A percentile compares a stretch with the other conserved stretches of the same genome.
These are phyloP conservation scores for Blastocrithidia nonstop DNA, from an alignment of 208 protist genomes.

Conservation along the genomic window DNA sequence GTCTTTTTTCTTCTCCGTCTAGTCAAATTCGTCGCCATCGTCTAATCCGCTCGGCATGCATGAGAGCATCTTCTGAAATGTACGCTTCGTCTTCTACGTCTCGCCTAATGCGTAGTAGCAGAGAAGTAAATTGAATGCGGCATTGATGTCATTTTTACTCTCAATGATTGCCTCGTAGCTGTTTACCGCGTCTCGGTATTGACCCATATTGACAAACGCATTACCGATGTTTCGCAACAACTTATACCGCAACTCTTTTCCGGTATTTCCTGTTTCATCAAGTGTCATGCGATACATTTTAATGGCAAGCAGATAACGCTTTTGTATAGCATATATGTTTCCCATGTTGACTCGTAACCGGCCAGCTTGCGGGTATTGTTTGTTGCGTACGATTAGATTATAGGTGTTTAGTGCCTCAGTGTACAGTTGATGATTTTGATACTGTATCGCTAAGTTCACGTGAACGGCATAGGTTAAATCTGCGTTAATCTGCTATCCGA, in stretches of 20 bases:
- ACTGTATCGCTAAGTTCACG: constrained; percentile 94
- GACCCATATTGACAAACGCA: constrained; percentile 92
- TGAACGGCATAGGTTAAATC: constrained; percentile 93
- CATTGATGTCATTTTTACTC: constrained; percentile 70
- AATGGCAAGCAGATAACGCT: constrained; percentile 91
- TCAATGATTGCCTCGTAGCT: constrained; percentile 92
- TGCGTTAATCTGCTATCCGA: constrained; percentile 89
- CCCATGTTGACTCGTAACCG: constrained; percentile 96
- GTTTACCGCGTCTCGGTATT: constrained; percentile 92
- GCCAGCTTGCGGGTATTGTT: constrained; percentile 85
- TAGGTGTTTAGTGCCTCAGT: constrained; percentile 93
- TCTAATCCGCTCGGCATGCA: constrained; percentile 44
- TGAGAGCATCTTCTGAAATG: constrained; percentile 82
- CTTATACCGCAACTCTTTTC: constrained; percentile 86
- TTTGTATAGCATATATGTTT: constrained; percentile 95
- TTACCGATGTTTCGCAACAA: constrained; percentile 95
- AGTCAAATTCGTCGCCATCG: constrained; percentile 62
- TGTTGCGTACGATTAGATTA: constrained; percentile 90
- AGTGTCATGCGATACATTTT: constrained; percentile 95
- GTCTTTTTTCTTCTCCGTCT: constrained; percentile 69
- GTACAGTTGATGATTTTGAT: constrained; percentile 90
- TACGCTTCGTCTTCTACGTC: constrained; percentile 87
- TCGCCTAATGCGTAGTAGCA: constrained; percentile 94
- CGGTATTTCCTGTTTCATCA: constrained; percentile 84
- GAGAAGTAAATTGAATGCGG: constrained; percentile 92